Percentiles rank a stretch among this genome's conserved stretches.
Evolutionary conservation across 2,329 filamentous ascomycete species (phyloP).

Genomic region (Colletotrichum sp.): DNA sequence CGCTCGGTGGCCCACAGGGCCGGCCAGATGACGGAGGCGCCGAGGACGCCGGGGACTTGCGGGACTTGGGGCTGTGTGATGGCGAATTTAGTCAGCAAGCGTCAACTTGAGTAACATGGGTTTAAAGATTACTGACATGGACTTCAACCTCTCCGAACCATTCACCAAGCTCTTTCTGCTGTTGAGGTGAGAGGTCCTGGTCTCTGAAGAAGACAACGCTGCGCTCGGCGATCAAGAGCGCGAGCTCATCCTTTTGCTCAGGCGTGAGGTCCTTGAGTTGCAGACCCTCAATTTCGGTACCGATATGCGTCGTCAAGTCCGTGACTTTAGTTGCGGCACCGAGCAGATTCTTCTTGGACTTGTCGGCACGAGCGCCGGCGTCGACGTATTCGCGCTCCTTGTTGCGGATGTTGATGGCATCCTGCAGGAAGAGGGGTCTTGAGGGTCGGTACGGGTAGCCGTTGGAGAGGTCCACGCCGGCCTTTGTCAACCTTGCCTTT

Average conservation of each 20-base stretch:
- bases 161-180: slow-evolving; percentile 68
- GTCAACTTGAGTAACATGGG: too few relatives aligned
- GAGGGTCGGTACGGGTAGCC: slow-evolving; percentile 76
- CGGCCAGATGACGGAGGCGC: slow-evolving; percentile 74
- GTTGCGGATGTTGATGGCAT: slow-evolving; percentile 70
- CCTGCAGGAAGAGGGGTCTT: slow-evolving; percentile 71
- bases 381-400: slow-evolving; percentile 62
- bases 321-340: slow-evolving; percentile 68
- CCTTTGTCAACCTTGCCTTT: slow-evolving; percentile 66
- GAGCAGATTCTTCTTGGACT: slow-evolving; percentile 65
- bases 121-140: too few relatives aligned
- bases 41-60: slow-evolving; percentile 70
- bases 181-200: slow-evolving; percentile 65
- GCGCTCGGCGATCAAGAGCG: slow-evolving; percentile 65
- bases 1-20: slow-evolving; percentile 68
- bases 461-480: slow-evolving; percentile 70
- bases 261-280: slow-evolving; percentile 67
- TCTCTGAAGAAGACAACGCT: slow-evolving; percentile 73
- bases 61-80: slow-evolving; percentile 70
- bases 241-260: slow-evolving; percentile 66
- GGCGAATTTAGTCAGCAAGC: background rate
- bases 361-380: slow-evolving; percentile 68
- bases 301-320: slow-evolving; percentile 65
- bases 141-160: slow-evolving; percentile 71
- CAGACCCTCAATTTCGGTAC: slow-evolving; percentile 68